phyloP scores from a whole-genome alignment of 805 yeast species.

The Pichia occidentalis region DNA sequence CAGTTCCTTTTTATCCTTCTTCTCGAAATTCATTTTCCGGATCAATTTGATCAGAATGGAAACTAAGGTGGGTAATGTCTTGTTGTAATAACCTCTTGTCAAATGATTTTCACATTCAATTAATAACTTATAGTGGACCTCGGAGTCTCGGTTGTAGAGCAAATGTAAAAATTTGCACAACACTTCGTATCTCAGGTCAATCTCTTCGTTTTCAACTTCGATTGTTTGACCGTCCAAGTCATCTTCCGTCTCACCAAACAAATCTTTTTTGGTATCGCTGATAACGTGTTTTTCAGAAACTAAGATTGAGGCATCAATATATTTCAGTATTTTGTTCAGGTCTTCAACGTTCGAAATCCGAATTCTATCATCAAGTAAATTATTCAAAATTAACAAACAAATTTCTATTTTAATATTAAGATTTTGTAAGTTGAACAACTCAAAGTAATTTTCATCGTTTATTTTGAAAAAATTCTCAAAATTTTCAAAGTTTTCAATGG shows the following conservation, averaged over 20 bases:
- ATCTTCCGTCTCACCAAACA: slow-evolving; percentile 25
- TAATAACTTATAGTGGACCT: slow-evolving; percentile 39
- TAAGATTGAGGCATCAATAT: slow-evolving; percentile 47
- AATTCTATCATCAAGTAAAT: slow-evolving; percentile 38
- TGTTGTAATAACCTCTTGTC: slow-evolving; percentile 42
- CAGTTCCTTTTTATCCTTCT: slow-evolving; percentile 18
- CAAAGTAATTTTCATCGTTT: slow-evolving; percentile 41
- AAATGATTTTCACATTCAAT: slow-evolving; percentile 42
- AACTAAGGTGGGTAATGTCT: slow-evolving; percentile 70
- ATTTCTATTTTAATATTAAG: slow-evolving; percentile 47
- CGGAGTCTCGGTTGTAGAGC: slow-evolving; percentile 43
- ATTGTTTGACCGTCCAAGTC: slow-evolving; percentile 19
- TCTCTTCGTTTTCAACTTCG: slow-evolving; percentile 27
- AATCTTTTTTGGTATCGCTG: slow-evolving; percentile 12
- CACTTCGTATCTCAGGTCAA: slow-evolving; percentile 46
- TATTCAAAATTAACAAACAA: slow-evolving; percentile 55
- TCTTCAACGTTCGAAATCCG: slow-evolving; percentile 39
- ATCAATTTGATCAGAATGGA: slow-evolving; percentile 54
- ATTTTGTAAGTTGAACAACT: slow-evolving; percentile 50
- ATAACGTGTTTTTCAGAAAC: slow-evolving; percentile 28
- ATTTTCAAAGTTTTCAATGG: slow-evolving; percentile 38
- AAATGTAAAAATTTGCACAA: slow-evolving; percentile 67
- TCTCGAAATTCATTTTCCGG: slow-evolving; percentile 36
- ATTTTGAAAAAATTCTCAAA: slow-evolving; percentile 32
- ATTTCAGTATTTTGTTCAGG: slow-evolving; percentile 53